Base-by-base conservation (phyloP, 352 stramenopile species). In the Phytophthora europaea region DNA sequence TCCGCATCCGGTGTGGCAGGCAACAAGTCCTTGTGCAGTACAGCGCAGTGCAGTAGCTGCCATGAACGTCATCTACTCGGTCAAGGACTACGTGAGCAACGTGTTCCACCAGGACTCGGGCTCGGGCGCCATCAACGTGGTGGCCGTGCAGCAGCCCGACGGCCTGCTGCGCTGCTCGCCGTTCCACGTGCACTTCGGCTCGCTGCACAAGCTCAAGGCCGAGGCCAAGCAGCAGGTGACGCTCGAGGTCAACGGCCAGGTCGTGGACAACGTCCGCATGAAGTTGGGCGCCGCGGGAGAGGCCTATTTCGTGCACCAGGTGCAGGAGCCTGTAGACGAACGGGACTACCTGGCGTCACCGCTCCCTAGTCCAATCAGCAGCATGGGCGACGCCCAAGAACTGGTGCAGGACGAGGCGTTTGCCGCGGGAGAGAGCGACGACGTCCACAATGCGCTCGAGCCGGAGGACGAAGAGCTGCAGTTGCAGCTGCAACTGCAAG, bases 1-100 rank as follows among this genome's bases (percentile, higher is more conserved):
- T 78, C 61, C 60, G 43, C 61, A 67, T 58, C 31, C 43, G 55
- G 18, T 20, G 47, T 28, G 6, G 47, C 43, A 23, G 6, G 40
- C 40, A 51, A 1, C 36, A 43, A 43, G 36, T 12, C 26, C 26
- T 31, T 31, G 26, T 31, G 6, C 26, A 31, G 26, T 31, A 31
- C 3, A 31, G 26, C 26, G 6, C 26, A 31, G 26, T 31, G 3
- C 26, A 31, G 26, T 31, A 31, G 26, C 38, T 45, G 43, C 43
- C 43, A 96, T 96, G 89, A 96, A 96, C 74, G 86, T 95, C 43
- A 92, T 95, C 70, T 89, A 92, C 75, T 95, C 88, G 55, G 84
- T 95, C 40, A 95, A 94, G 66, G 90, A 94, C 70, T 96, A 96
- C 73, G 85, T 96, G 59, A 91, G 82, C 59, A 93, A 93, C 67